Base-by-base conservation (phyloP, 148 eudicot species). In the Rhododendron mucronatum region DNA sequence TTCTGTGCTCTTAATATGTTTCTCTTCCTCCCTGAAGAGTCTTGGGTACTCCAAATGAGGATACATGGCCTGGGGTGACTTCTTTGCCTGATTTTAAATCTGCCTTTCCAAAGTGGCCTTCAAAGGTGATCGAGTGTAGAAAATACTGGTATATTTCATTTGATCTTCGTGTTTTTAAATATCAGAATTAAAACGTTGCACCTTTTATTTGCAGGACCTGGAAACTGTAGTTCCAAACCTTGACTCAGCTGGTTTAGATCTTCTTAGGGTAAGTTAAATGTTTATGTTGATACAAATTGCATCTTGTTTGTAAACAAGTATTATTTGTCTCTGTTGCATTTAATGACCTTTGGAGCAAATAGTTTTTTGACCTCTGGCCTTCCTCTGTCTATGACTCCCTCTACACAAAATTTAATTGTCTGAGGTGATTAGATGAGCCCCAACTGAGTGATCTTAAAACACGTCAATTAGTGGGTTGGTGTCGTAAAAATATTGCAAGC, bases 61-160 rank as follows among this genome's bases (percentile, higher is more conserved):
- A 97, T 82, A 90, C 93, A 82, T 97, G 98, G 99, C 96, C 98
- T 86, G 99, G 99, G 78, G 98, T 97, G 82, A 92, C 95, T 81
- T 94, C 99, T 89, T 91, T 95, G 86, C 98, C 98, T 74, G 99
- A 97, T 87, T 95, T 93, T 74, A 97, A 95, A 82, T 89, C 94
- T 80, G 84, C 95, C 69, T 97, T 97, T 67, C 98, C 98, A 44
- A 97, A 92, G 90, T 95, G 98, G 98, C 89, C 91, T 75, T 39
- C 98, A 20, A 93, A 95, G 99, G 99, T 96, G 84, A 86, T 88
- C 59, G 21, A 18, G 47, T 84, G 57, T 51, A 1, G 48, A 12
- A 33, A 67, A 4, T 53, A 44, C 78, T 15, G 84, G 39, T 37
- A 47, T 37, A 28, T 41, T 44, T 48, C 20, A 55, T 85, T 84